A percentile compares a stretch with the other conserved stretches of the same genome.
These are phyloP conservation scores for Fusarium sp. DNA, from an alignment of 2,329 filamentous ascomycete species.

Conservation along the genomic window DNA sequence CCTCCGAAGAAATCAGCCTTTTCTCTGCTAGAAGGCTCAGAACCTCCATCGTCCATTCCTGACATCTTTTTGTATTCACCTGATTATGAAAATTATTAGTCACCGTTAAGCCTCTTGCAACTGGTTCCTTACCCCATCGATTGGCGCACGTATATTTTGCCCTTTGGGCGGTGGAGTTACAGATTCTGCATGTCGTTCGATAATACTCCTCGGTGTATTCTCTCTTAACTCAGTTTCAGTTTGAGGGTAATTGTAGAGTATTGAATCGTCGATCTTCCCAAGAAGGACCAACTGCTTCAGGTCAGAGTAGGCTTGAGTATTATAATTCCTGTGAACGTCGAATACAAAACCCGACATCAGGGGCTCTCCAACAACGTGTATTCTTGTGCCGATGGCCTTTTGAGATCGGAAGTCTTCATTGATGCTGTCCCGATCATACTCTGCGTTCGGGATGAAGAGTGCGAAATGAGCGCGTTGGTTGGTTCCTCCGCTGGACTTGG, in stretches of 20 bases:
- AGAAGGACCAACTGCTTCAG: not conserved
- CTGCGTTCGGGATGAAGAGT: not conserved
- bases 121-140: not conserved
- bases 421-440: not conserved
- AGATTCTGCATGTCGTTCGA: rapidly evolving
- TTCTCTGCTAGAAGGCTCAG: rapidly evolving
- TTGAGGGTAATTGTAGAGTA: not conserved
- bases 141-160: not conserved
- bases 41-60: not conserved
- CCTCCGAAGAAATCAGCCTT: rapidly evolving
- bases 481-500: rapidly evolving
- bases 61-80: not conserved
- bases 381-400: not conserved
- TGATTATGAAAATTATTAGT: not conserved
- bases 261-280: rapidly evolving
- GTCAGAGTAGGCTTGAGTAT: rapidly evolving
- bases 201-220: rapidly evolving
- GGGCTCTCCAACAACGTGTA: not conserved
- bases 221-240: rapidly evolving
- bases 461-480: not conserved
- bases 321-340: not conserved
- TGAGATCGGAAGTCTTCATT: not conserved
- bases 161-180: rapidly evolving
- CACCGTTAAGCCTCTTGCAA: rapidly evolving
- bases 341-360: not conserved